Evolutionary conservation across 192 early-diverging fungal genomes (phyloP), one percentile per base, ranked within the genome.

Genomic region (Haplosporangium gracile): DNA sequence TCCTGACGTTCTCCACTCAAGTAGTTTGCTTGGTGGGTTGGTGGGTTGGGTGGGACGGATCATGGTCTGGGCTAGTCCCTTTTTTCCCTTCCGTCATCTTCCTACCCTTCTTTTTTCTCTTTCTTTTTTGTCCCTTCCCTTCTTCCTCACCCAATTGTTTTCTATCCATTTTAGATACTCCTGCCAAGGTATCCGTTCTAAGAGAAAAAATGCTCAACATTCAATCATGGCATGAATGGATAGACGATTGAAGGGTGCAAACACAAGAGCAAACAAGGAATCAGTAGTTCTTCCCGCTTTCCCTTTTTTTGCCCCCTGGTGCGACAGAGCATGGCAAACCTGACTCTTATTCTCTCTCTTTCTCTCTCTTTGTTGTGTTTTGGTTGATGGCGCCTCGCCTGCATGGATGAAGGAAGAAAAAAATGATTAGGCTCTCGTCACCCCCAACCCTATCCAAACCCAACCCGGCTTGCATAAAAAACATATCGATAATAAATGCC

Each of bases 11-110:
- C 49, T 51, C 47, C 18, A 20, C 49, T 51, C 49, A 51, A 20
- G 20, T 65, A 11, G 0, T 29, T 65, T 65, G 29, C 32, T 65
- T 32, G 49, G 60, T 60, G 10, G 22, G 57, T 60, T 60, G 57
- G 10, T 65, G 26, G 26, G 26, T 32, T n/a, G 60, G 60, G 29
- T 65, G 60, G 29, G 26, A 36, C 32, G 29, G 60, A 65, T 65
- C 60, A 65, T 65, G 60, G 60, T 65, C 60, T 65, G 60, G 60
- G 29, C 60, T 65, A 65, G 60, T 65, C 60, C 29, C 60, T 65
- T 65, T 26, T 65, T 65, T 9, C 9, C 29, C 15, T 26, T 57
- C 60, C 60, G 13, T 65, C 60, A 51, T 51, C 49, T 51, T 26
- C 55, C 55, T 57, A 9, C 24, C n/a, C 22, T 65, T 34, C 60